Evolutionary conservation across 1,139 yeast species (phyloP), one percentile per base, ranked within the genome.

Genomic region (Yamadazyma mexicana): DNA sequence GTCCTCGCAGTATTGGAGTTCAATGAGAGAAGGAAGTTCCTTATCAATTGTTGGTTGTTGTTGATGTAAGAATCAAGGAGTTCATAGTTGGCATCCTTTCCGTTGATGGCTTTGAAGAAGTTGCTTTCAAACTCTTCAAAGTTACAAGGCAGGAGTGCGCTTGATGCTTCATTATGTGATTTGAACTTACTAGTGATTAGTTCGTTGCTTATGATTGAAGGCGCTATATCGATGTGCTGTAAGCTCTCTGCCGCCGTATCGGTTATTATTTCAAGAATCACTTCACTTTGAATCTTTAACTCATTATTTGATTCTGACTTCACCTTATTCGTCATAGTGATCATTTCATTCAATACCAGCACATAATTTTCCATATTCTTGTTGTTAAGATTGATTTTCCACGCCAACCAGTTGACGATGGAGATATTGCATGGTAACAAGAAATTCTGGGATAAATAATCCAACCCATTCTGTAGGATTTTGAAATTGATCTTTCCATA

Each of bases 401-500:
- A 15, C 14, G 56, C 33, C 31, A 63, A 36, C 70, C 75, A 70
- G 35, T 56, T 61, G 16, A 69, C 56, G 15, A 70, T 63, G 33
- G 66, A 63, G 24, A 64, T 44, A 4, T 65, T 61, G 39, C 74
- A 66, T 0, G 76, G 73, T 8, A 69, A 59, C 37, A 73, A 58
- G 40, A 72, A 72, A 14, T 54, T 50, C 45, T 71, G 77, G 4
- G 74, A 61, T 38, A 73, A 64, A 45, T 71, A 73, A 40, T 72
- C 78, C 35, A 72, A 53, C 1, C 77, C 77, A 45, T 69, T 71
- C 38, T 51, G 57, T 27, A 72, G 55, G 2, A 62, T 60, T 15
- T 58, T 52, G 17, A 56, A 50, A 40, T 58, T 60, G 6, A 87
- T 70, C 15, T 77, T 65, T 1, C 79, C 79, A 15, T 72, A 56